Percentiles rank a stretch among this genome's conserved stretches.
Evolutionary conservation across 805 yeast genomes (phyloP).

Genomic region (Candida koratica): DNA sequence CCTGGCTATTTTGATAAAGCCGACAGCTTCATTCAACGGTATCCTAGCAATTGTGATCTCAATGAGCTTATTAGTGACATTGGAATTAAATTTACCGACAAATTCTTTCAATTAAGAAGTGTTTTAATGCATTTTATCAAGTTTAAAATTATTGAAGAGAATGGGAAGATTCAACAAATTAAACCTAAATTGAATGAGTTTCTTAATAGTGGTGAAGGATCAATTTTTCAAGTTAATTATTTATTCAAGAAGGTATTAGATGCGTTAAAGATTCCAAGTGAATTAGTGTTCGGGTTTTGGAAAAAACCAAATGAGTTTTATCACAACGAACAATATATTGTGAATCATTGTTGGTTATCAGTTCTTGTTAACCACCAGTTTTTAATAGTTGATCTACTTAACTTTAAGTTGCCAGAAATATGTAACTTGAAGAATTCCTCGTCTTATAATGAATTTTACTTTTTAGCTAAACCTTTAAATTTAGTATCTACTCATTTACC

Average conservation of each 20-base stretch:
- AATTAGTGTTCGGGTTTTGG: conserved; percentile 76
- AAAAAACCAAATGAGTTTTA: conserved; percentile 68
- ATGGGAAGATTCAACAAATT: conserved; percentile 31
- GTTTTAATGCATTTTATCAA: conserved; percentile 66
- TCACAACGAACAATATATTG: conserved; percentile 47
- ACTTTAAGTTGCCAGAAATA: conserved; percentile 28
- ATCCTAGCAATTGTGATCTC: conserved; percentile 27
- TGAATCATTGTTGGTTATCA: conserved; percentile 88
- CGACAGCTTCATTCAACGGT: conserved; percentile 31
- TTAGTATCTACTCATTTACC: conserved; percentile 87
- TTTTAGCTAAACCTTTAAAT: conserved; percentile 70
- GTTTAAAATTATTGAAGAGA: conserved; percentile 45
- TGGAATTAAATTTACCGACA: conserved; percentile 35
- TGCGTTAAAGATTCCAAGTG: conserved; percentile 66
- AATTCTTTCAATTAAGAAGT: conserved; percentile 55
- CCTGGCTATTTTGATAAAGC: conserved; percentile 21
- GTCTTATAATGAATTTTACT: conserved; percentile 56
- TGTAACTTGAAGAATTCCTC: conserved; percentile 28
- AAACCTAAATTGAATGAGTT: conserved; percentile 43
- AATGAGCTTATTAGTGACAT: conserved; percentile 42
- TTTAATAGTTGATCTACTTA: conserved; percentile 66
- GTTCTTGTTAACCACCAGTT: conserved; percentile 72
- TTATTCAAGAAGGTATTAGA: conserved; percentile 70
- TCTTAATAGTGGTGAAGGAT: conserved; percentile 50
- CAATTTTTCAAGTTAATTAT: conserved; percentile 70